A percentile compares a stretch with the other conserved stretches of the same genome.
phyloP scores from a whole-genome alignment of 192 early-diverging fungal genomes.

The Ambispora gerdemannii region DNA sequence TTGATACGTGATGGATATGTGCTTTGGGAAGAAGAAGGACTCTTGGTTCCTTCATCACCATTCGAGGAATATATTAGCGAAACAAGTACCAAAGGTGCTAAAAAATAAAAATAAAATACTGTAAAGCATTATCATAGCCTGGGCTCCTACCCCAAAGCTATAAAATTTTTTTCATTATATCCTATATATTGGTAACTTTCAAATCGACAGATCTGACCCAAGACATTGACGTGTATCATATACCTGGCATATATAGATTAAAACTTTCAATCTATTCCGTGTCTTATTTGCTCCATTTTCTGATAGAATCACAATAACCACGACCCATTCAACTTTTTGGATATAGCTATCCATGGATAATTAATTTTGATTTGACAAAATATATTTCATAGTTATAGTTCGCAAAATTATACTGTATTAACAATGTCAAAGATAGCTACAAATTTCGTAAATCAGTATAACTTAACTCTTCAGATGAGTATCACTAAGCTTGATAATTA shows the following conservation, averaged over 20 bases:
- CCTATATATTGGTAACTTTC: slow-evolving; percentile 9
- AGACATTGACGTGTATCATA: slow-evolving; percentile 2
- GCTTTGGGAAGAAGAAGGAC: slow-evolving; percentile 7
- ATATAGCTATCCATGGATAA: too few species aligned
- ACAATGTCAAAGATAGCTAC: too few species aligned
- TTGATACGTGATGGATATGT: slow-evolving; percentile 13
- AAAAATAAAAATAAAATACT: too few species aligned
- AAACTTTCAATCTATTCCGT: slow-evolving; percentile 5
- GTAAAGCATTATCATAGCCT: not conserved
- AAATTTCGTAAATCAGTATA: too few species aligned
- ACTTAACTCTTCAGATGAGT: too few species aligned
- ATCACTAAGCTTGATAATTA: too few species aligned
- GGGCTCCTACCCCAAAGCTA: not conserved
- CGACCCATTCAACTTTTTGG: too few species aligned
- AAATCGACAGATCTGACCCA: slow-evolving; percentile 3
- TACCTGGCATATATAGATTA: slow-evolving; percentile 2
- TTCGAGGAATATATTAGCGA: not conserved
- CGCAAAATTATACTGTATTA: too few species aligned
- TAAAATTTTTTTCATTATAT: slow-evolving; percentile 27
- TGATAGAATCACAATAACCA: too few species aligned
- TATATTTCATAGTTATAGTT: too few species aligned
- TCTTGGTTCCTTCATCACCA: not conserved
- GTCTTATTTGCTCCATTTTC: not conserved
- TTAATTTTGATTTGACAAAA: too few species aligned
- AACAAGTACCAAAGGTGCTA: too few species aligned